Base-by-base conservation (phyloP, 2,329 filamentous ascomycete species). In the Exophiala oligosperma region DNA sequence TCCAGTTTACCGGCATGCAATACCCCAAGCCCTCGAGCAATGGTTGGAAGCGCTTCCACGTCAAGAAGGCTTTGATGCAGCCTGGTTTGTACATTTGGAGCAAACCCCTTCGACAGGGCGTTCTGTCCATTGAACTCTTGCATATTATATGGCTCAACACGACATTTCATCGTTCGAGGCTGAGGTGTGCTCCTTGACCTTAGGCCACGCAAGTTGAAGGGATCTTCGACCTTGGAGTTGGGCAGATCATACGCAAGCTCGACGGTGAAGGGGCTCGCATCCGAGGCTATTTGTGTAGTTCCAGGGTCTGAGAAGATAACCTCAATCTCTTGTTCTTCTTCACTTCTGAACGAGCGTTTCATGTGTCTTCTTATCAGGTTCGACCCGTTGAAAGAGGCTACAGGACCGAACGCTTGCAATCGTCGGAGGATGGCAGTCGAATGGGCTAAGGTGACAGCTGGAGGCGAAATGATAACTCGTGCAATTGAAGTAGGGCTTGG, bases 131-230 rank as follows among this genome's bases (percentile, higher is more conserved):
- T n/a, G 37, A 29, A 35, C 11, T 37, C 14, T 4, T 40, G 28
- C 17, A 40, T 21, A 23, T 54, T 38, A 28, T 54, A 23, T 26
- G 6, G 9, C 28, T 53, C 17, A 23, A 59, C 46, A 14, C 17
- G 52, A 40, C 64, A 66, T 24, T 35, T 61, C 52, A 66, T 61
- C 8, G 54, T 60, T 29, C 49, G 52, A 14, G 63, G 56, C 12
- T 35, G 29, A 28, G 61, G 63, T 14, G 35, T 49, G 35, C 53
- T 56, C 29, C 64, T 59, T 21, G 61, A 52, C 44, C 64, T 61
- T 5, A 65, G 56, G 37, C 61, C 59, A 37, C 63, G 59, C 24
- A 65, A 57, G 35, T 66, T 66, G 61, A 62, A 66, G 5, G 64
- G 64, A 49, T 66, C 64, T 51, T 55, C 51, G 23, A 60, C 52